Evolutionary conservation across 2,329 filamentous ascomycete species (phyloP).

Genomic region (Phialophora tarda): DNA sequence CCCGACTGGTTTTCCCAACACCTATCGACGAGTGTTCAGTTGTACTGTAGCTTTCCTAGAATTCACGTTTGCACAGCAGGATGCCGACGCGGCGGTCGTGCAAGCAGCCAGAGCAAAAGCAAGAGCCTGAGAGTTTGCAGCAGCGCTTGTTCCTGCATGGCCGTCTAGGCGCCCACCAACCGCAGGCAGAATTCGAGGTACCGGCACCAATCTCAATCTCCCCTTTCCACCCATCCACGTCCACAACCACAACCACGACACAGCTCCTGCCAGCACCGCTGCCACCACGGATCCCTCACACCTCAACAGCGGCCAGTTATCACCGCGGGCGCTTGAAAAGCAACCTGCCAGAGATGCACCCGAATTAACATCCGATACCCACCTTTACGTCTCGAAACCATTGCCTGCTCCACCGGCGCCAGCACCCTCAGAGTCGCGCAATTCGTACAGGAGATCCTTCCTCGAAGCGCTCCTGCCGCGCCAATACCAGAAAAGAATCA

Average conservation of each 20-base stretch:
- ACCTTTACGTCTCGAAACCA: constrained; percentile 21
- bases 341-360: constrained; percentile 37
- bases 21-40: neutral
- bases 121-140: constrained; percentile 11
- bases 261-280: neutral
- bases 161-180: constrained; percentile 18
- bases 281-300: constrained; percentile 37
- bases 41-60: neutral
- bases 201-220: constrained; percentile 4
- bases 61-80: constrained; percentile 7
- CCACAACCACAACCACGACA: constrained; percentile 1
- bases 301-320: constrained; percentile 37
- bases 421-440: constrained; percentile 41
- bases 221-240: constrained; percentile 16
- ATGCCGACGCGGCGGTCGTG: constrained; percentile 10
- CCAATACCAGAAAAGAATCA: constrained; percentile 35
- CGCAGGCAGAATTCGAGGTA: constrained; percentile 7
- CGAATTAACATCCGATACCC: constrained; percentile 17
- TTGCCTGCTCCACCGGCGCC: constrained; percentile 28
- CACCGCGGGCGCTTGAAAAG: constrained; percentile 50
- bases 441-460: constrained; percentile 35
- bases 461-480: constrained; percentile 38
- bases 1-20: neutral
- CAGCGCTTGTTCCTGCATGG: constrained; percentile 15
- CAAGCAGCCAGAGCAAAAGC: neutral